Evolutionary conservation across 257 asterid species (phyloP), one percentile per base, ranked within the genome.

Genomic region (Lantana camara): DNA sequence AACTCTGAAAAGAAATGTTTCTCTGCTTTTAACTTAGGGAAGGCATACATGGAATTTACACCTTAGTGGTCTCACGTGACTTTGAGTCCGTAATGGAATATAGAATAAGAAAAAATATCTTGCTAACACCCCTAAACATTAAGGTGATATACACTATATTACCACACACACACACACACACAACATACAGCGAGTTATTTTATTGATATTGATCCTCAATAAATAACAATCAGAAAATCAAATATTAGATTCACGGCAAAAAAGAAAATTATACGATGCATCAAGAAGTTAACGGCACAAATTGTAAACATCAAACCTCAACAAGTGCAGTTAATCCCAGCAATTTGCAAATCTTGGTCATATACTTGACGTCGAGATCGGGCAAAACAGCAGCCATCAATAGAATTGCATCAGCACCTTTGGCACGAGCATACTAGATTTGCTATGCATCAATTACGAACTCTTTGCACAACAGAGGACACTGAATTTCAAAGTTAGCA

Each of bases 321-420:
- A 88, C 83, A 49, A 91, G 86, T 40, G 93, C 82, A n/a, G 95
- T 70, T 75, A 91, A 47, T 27, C 95, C 93, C 45, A 85, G 87
- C 82, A 88, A 22, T 76, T 91, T 91, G 89, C 97, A 88, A 58
- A 91, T 88, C 84, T 88, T 91, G 21, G 70, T 62, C 96, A 91
- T 82, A 77, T 91, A 91, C 69, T 83, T 85, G 79, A 91, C 82
- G 71, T 91, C 97, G 58, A 82, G 79, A 75, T 91, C 91, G 44
- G 97, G 97, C 73, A 91, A 77, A 48, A 91, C 71, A 41, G 89
- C 95, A 48, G 97, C 97, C 67, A 91, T 88, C 37, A 91, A 69
- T 60, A 91, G 82, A 78, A 91, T 79, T 34, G 97, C 97, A 79
- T 91, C 97, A 1, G 97, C 97, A 56, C 97, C 97, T 67, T 88